These are phyloP conservation scores for Acanthamoeba triangularis DNA, from an alignment of 208 protist species.

Conservation along the genomic window DNA sequence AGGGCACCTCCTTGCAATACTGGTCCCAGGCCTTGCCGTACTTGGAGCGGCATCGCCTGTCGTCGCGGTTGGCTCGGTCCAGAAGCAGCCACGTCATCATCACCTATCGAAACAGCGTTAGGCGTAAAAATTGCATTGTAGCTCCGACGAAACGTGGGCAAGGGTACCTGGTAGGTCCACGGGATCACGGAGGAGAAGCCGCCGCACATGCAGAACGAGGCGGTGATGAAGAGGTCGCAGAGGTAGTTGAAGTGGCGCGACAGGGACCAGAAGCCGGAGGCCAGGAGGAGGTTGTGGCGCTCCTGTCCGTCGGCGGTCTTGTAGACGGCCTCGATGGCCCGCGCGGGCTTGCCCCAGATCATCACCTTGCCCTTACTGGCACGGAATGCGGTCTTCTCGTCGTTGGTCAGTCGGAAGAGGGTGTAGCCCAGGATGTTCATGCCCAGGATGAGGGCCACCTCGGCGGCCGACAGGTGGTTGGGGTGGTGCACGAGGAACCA, in stretches of 20 bases:
- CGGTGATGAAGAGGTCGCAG: conserved; percentile 93
- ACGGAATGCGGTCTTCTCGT: conserved; percentile 88
- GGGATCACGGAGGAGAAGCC: conserved; percentile 91
- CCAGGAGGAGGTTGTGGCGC: conserved; percentile 91
- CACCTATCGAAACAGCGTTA: not conserved
- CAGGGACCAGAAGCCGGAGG: conserved; percentile 97
- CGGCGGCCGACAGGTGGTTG: conserved; percentile 45
- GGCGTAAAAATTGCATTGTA: not conserved
- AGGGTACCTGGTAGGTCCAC: conserved; percentile 97
- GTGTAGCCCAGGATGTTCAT: conserved; percentile 83
- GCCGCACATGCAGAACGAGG: conserved; percentile 86
- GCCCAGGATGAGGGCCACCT: conserved; percentile 76
- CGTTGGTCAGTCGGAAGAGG: conserved; percentile 89
- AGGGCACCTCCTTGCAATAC: conserved; percentile 95
- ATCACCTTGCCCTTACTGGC: conserved; percentile 74
- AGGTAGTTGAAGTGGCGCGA: conserved; percentile 98
- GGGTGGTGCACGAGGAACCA: conserved; percentile 91
- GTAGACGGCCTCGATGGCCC: conserved; percentile 92
- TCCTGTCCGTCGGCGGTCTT: conserved; percentile 82
- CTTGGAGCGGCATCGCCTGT: conserved; percentile 94
- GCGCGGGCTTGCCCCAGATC: conserved; percentile 87
- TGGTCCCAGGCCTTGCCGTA: conserved; percentile 96
- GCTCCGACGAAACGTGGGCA: not conserved
- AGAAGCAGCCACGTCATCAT: conserved; percentile 94
- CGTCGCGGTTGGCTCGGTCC: conserved; percentile 96